Evolutionary conservation across 1,284 basidiomycete species (phyloP), one percentile per base, ranked within the genome.

Genomic region (Trametes pubescens): DNA sequence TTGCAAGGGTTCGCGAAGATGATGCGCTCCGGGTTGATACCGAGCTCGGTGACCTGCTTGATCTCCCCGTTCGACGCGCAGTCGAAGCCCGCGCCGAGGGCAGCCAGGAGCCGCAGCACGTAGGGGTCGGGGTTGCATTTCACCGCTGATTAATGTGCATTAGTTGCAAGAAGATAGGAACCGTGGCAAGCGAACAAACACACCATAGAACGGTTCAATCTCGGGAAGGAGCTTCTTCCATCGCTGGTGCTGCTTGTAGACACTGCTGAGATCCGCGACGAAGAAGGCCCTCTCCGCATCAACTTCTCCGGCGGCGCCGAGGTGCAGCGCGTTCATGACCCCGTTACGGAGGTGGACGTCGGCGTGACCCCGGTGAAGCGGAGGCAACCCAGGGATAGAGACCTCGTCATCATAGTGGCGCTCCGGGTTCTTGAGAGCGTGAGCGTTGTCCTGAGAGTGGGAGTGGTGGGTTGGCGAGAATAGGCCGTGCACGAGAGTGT

Each of bases 1-100:
- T 99, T 99, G 90, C 97, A 99, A 0, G 98, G 98, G 80, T 99
- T 99, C 71, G 98, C 98, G 75, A 96, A 99, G 75, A 99, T 95
- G 82, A 99, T 94, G 64, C 93, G 87, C 21, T 84, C 82, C 1
- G 95, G 89, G 61, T 85, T 82, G 61, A 93, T 87, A 32, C 89
- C 92, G 13, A 97, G 78, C 26, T 83, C 81, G 32, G 99, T 84
- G 13, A 99, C 91, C 66, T 88, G 86, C 29, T 87, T 83, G 72
- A 99, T 99, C 80, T 99, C 98, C 65, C 91, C 91, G 72, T 95
- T 93, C 48, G 96, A 99, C n/a, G 98, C 98, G 74, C 98, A 99
- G 80, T 99, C 98, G 80, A 99, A 99, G 16, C 95, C 95, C 1
- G 92, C 84, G 46, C 97, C 97, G 65, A 99, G 81, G 26, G 92